Base-by-base conservation (phyloP, 2,329 filamentous ascomycete genomes). In the Fusarium begoniae region DNA sequence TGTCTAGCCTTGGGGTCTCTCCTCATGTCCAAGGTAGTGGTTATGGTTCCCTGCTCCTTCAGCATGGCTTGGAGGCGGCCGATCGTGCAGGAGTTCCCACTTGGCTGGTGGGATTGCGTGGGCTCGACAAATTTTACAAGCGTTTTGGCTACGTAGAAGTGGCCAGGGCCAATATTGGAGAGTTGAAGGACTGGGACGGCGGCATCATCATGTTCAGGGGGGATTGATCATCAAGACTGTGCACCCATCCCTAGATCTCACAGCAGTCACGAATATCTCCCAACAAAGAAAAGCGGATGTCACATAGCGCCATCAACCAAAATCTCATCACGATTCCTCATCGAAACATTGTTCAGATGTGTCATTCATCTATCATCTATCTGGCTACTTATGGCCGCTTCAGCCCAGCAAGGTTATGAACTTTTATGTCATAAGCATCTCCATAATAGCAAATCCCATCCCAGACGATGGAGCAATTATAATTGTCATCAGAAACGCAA, bases 151-250 rank as follows among this genome's bases (percentile, higher is more conserved):
- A 83, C 60, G 67, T 72, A 15, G 77, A 81, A 66, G 81, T 83
- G 28, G 81, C 75, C 15, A 79, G 81, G 60, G 78, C 78, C 18
- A 83, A 83, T 55, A 78, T 83, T 28, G 82, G 81, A 3, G 79
- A 82, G 64, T 54, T 84, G 72, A 70, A 75, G 15, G 74, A 76
- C 32, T 84, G 82, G 82, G 77, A 82, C 35, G 82, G 82, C 15
- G 82, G 82, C 2, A 55, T 76, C 13, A 67, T 84, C 67, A 84
- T 84, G 83, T 82, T 83, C 45, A 78, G 80, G 55, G 80, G 81
- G 62, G 83, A 75, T 61, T 72, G 38, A 63, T 63, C 45, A 35
- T 28, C 43, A 55, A 40, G 51, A 35, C n/a, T 41, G 28, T 26
- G n/a, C 40, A 17, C 26, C 20, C 30, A 40, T 47, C 59, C 32